Percentiles rank a stretch among this genome's conserved stretches.
Evolutionary conservation across 768 basidiomycete genomes (phyloP).

Genomic region (Phallus indusiatus): DNA sequence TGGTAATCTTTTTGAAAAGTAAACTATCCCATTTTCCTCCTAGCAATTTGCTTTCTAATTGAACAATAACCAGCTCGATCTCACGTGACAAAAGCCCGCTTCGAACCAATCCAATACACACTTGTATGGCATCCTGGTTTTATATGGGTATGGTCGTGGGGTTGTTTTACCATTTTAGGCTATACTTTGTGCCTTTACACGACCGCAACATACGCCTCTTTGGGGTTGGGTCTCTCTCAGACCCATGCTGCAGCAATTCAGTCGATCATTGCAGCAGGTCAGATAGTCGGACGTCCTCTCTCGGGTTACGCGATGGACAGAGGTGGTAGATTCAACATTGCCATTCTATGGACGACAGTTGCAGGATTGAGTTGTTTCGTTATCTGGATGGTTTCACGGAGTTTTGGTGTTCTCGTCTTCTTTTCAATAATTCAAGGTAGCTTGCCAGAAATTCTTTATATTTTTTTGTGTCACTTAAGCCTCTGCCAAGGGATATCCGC

Average conservation of each 20-base stretch:
- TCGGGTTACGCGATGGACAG: slow-evolving; percentile 20
- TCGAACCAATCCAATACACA: slow-evolving; percentile 17
- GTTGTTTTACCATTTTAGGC: slow-evolving; percentile 19
- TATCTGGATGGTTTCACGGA: slow-evolving; percentile 23
- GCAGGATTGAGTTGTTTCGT: slow-evolving; percentile 21
- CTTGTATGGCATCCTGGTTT: slow-evolving; percentile 22
- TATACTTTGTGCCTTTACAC: slow-evolving; percentile 24
- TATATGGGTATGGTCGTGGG: slow-evolving; percentile 22
- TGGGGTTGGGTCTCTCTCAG: slow-evolving; percentile 21
- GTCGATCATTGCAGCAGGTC: slow-evolving; percentile 23
- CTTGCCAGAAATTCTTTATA: neutral
- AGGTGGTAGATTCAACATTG: slow-evolving; percentile 22
- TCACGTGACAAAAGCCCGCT: slow-evolving; percentile 19
- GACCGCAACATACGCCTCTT: slow-evolving; percentile 23
- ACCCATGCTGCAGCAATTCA: slow-evolving; percentile 22
- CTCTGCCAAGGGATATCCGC: neutral
- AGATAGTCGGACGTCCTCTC: slow-evolving; percentile 23
- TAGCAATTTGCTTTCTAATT: neutral
- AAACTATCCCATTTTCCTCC: neutral
- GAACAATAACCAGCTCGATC: slow-evolving; percentile 11
- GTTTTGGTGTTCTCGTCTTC: slow-evolving; percentile 21
- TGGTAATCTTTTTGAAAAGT: slow-evolving; percentile 18
- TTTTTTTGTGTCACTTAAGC: neutral
- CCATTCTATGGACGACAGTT: slow-evolving; percentile 20
- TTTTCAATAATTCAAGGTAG: slow-evolving; percentile 24